These are phyloP conservation scores for Ascochyta viciae-villosae DNA, from an alignment of 2,329 filamentous ascomycete genomes.

Conservation along the genomic window DNA sequence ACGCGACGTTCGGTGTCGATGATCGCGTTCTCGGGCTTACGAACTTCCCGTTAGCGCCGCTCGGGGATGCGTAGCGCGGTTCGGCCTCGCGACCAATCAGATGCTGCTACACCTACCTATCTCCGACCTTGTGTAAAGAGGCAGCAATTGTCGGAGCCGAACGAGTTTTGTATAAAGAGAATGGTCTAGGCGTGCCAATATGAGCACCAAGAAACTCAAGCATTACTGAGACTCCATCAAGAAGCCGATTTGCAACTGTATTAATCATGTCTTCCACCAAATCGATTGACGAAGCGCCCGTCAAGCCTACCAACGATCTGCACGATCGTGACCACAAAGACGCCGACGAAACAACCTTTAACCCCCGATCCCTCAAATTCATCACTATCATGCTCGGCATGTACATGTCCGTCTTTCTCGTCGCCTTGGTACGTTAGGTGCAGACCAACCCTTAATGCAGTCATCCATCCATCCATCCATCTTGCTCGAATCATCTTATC, in stretches of 20 bases:
- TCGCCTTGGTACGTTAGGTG: constrained; percentile 24
- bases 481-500: no score
- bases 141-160: constrained; percentile 7
- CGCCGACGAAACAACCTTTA: constrained; percentile 32
- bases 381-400: constrained; percentile 32
- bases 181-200: background rate
- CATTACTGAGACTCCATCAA: background rate
- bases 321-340: constrained; percentile 7
- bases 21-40: background rate
- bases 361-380: constrained; percentile 34
- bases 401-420: constrained; percentile 37
- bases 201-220: background rate
- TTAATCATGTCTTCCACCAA: background rate
- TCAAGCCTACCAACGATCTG: background rate
- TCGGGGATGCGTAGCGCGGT: background rate
- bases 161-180: background rate
- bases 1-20: no score
- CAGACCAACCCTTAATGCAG: no score
- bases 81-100: constrained; percentile 5
- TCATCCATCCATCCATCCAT: background rate
- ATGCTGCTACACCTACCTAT: background rate
- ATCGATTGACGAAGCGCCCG: background rate
- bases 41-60: background rate
- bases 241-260: background rate
- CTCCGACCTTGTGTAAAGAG: background rate